Conservation (phyloP, 805 yeast species). For the Monosporozyma siamensis region DNA sequence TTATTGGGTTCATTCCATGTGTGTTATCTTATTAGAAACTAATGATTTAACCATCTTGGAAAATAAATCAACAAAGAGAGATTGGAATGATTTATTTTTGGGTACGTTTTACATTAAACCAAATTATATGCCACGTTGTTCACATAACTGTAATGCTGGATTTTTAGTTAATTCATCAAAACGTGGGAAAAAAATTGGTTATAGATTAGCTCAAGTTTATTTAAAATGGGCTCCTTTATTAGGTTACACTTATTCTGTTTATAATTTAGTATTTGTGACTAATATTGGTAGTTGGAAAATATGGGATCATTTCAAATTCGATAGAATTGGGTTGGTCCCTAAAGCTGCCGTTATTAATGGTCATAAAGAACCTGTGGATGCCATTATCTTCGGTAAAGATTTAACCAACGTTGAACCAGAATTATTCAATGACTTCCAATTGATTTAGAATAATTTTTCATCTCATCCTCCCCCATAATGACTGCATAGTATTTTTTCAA, state of each 20-base stretch:
- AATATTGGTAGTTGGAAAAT: slow-evolving; percentile 65
- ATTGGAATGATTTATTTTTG: slow-evolving; percentile 42
- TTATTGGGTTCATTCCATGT: slow-evolving; percentile 62
- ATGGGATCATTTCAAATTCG: slow-evolving; percentile 82
- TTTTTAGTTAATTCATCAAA: slow-evolving; percentile 53
- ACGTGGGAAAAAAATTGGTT: slow-evolving; percentile 66
- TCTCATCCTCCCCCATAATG: background rate
- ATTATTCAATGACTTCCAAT: slow-evolving; percentile 16
- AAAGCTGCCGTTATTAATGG: slow-evolving; percentile 71
- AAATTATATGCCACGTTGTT: slow-evolving; percentile 74
- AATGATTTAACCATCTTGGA: slow-evolving; percentile 12
- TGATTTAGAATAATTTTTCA: background rate
- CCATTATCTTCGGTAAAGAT: slow-evolving; percentile 66
- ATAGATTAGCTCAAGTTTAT: slow-evolving; percentile 57
- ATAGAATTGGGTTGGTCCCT: slow-evolving; percentile 63
- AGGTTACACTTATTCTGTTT: slow-evolving; percentile 77
- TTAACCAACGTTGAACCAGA: slow-evolving; percentile 29
- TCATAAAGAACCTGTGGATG: slow-evolving; percentile 54
- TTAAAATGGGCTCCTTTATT: slow-evolving; percentile 63
- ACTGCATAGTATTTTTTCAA: background rate
- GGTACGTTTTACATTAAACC: slow-evolving; percentile 83
- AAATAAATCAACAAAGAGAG: slow-evolving; percentile 12
- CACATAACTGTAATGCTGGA: slow-evolving; percentile 84
- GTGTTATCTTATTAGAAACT: slow-evolving; percentile 50
- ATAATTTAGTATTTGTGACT: slow-evolving; percentile 77